phyloP scores from a whole-genome alignment of 2,329 filamentous ascomycete genomes.

The Truncatella angustata region DNA sequence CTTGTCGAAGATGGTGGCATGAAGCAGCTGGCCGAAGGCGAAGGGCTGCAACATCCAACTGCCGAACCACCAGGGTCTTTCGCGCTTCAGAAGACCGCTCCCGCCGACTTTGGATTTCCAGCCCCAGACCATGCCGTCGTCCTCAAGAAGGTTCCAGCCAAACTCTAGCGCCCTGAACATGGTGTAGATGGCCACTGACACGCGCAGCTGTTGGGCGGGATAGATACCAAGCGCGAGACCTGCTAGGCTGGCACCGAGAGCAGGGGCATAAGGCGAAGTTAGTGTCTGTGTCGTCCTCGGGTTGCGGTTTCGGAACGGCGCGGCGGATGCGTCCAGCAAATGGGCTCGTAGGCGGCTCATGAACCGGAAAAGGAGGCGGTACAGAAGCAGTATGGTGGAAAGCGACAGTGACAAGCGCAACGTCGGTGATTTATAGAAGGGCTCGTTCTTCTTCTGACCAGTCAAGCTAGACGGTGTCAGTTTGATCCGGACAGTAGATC shows the following conservation, averaged over 20 bases:
- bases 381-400: slow-evolving; percentile 81
- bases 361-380: slow-evolving; percentile 88
- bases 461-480: not conserved
- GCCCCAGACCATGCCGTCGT: slow-evolving; percentile 67
- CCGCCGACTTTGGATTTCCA: slow-evolving; percentile 36
- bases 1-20: slow-evolving; percentile 74
- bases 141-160: slow-evolving; percentile 78
- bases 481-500: not conserved
- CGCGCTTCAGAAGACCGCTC: slow-evolving; percentile 55
- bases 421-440: slow-evolving; percentile 64
- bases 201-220: slow-evolving; percentile 58
- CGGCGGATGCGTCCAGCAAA: slow-evolving; percentile 75
- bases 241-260: slow-evolving; percentile 84
- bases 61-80: slow-evolving; percentile 78
- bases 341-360: slow-evolving; percentile 76
- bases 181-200: slow-evolving; percentile 79
- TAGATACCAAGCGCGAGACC: slow-evolving; percentile 80
- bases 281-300: slow-evolving; percentile 71
- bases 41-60: slow-evolving; percentile 80
- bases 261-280: slow-evolving; percentile 81
- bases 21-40: slow-evolving; percentile 72
- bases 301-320: slow-evolving; percentile 79
- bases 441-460: slow-evolving; percentile 41
- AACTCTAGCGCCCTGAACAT: slow-evolving; percentile 83
- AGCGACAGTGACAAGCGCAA: slow-evolving; percentile 79